Evolutionary conservation across 2,329 filamentous ascomycete species (phyloP).

Genomic region (Colletotrichum kahawae): DNA sequence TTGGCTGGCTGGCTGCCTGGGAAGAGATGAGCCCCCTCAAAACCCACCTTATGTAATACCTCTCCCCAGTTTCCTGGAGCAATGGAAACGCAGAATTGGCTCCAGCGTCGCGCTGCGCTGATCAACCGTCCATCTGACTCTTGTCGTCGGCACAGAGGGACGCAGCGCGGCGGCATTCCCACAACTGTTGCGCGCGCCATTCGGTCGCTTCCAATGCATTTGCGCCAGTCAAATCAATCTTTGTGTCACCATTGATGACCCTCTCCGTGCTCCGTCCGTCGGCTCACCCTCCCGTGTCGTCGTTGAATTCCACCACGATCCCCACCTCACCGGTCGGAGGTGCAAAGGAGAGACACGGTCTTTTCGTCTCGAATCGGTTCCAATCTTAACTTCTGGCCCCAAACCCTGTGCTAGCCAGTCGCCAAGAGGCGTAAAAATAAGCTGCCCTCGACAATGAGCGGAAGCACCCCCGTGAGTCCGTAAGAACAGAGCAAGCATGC

Average conservation of each 20-base stretch:
- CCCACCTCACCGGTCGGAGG: not conserved
- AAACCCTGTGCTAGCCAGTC: not conserved
- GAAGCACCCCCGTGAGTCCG: not conserved
- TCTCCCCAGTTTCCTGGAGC: not conserved
- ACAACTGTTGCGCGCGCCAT: not conserved
- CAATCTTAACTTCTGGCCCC: not conserved
- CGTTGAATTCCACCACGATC: not conserved
- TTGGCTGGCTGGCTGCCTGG: constrained; percentile 14
- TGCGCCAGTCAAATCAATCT: constrained; percentile 4
- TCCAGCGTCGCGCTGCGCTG: not conserved
- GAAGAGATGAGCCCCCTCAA: not conserved
- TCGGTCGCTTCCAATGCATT: not conserved
- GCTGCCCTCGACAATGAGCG: not conserved
- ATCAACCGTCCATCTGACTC: not conserved
- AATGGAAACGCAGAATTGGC: constrained; percentile 1
- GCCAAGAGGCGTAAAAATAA: constrained; percentile 2
- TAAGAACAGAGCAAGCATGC: not conserved
- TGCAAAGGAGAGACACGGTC: not conserved
- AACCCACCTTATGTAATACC: constrained; percentile 11
- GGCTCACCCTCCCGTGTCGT: not conserved
- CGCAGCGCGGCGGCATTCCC: not conserved
- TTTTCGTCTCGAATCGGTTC: not conserved
- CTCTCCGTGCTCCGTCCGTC: not conserved
- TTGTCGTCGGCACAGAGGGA: not conserved
- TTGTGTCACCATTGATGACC: not conserved